These are phyloP conservation scores for Macadamia integrifolia DNA, from an alignment of 164 flowering plant genomes.

Conservation along the genomic window DNA sequence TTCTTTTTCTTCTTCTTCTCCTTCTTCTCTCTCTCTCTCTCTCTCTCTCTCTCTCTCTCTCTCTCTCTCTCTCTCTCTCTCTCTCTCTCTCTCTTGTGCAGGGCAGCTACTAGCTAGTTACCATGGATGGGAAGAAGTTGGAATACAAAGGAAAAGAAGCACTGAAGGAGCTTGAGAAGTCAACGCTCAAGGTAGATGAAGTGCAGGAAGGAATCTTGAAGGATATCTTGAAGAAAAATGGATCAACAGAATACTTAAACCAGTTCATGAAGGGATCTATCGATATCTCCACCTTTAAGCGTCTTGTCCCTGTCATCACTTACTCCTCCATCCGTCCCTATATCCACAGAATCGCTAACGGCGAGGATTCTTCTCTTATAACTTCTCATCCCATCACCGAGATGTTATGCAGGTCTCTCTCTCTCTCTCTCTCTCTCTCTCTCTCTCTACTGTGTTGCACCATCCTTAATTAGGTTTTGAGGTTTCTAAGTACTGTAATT, in stretches of 20 bases:
- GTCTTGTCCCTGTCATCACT: slow-evolving; percentile 48
- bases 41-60: too few species aligned
- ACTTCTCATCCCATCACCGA: slow-evolving; percentile 65
- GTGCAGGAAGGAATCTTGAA: slow-evolving; percentile 53
- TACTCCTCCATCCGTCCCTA: slow-evolving; percentile 55
- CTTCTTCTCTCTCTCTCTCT: too few species aligned
- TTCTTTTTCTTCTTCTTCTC: too few species aligned
- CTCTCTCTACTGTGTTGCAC: too few species aligned
- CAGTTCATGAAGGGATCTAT: slow-evolving; percentile 44
- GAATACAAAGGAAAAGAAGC: slow-evolving; percentile 75
- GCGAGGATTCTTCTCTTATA: slow-evolving; percentile 57
- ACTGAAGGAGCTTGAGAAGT: slow-evolving; percentile 50
- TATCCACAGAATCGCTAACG: slow-evolving; percentile 64
- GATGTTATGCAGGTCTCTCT: slow-evolving; percentile 63
- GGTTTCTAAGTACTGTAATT: too few species aligned
- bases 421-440: slow-evolving; percentile 4
- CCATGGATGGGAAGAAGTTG: slow-evolving; percentile 60
- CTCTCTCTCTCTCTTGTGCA: too few species aligned
- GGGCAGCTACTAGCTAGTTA: too few species aligned
- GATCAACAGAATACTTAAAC: slow-evolving; percentile 54
- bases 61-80: too few species aligned
- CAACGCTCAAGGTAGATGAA: slow-evolving; percentile 41
- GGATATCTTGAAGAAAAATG: slow-evolving; percentile 48
- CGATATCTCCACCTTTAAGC: slow-evolving; percentile 37
- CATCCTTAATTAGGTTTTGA: too few species aligned